Conservation (phyloP, 176 grass and related monocot genomes). For the Rhynchospora breviuscula region DNA sequence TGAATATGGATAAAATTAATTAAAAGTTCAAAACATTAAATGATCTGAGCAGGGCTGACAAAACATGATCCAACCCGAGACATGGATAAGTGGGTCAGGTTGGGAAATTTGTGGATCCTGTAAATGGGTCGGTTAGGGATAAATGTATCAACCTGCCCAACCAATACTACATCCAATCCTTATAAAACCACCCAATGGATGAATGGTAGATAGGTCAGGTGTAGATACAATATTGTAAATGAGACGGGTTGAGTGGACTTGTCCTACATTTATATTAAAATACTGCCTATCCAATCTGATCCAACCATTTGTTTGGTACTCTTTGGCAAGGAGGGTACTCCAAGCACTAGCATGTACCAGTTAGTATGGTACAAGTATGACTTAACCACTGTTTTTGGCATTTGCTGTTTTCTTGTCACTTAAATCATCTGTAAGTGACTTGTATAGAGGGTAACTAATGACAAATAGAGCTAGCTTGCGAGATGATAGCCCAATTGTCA, state of each 20-base stretch:
- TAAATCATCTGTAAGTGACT: not conserved
- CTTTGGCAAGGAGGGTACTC: not conserved
- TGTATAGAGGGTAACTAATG: not conserved
- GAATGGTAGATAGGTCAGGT: not conserved
- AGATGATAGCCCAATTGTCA: not conserved
- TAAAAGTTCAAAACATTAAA: constrained; percentile 16
- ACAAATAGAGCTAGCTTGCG: not conserved
- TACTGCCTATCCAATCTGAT: not conserved
- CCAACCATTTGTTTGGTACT: not conserved
- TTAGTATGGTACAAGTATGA: not conserved
- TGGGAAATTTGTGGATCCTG: not conserved
- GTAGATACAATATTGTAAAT: not conserved
- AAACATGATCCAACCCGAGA: constrained; percentile 21
- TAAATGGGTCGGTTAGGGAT: not conserved
- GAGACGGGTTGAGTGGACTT: not conserved
- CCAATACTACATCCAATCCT: not conserved
- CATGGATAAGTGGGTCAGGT: not conserved
- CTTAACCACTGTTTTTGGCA: not conserved
- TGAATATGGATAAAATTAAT: constrained; percentile 29
- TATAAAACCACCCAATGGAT: not conserved
- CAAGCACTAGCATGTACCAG: not conserved
- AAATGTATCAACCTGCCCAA: not conserved
- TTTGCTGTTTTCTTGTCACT: not conserved
- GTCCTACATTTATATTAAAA: not conserved
- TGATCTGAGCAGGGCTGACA: not conserved